Evolutionary conservation across 2,329 filamentous ascomycete genomes (phyloP).

Genomic region (Raffaelea deltoideospora): DNA sequence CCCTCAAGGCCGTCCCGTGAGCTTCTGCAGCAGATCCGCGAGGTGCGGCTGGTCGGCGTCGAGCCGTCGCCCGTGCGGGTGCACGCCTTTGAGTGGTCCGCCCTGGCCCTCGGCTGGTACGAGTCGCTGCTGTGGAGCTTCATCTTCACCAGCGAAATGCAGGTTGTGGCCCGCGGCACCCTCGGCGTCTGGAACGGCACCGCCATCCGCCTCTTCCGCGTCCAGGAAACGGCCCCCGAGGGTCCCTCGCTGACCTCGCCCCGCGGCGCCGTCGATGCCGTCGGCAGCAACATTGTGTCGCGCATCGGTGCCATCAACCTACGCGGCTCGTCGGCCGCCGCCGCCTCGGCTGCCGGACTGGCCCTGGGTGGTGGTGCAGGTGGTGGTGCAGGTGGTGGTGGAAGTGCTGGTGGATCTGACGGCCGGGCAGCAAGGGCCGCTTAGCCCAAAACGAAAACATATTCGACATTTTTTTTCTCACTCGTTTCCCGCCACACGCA

Average conservation of each 20-base stretch:
- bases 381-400: too few species aligned
- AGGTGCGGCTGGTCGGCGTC: slow-evolving; percentile 52
- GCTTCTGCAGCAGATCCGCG: slow-evolving; percentile 36
- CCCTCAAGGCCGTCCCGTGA: slow-evolving; percentile 2
- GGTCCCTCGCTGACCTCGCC: slow-evolving; percentile 74
- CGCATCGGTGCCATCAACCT: slow-evolving; percentile 73
- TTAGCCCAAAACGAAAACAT: too few species aligned
- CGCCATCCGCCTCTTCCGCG: slow-evolving; percentile 71
- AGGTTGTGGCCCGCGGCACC: slow-evolving; percentile 69
- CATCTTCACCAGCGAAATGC: slow-evolving; percentile 81
- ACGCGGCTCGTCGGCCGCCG: slow-evolving; percentile 25
- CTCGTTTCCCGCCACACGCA: too few species aligned
- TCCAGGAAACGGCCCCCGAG: slow-evolving; percentile 68
- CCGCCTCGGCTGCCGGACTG: too few species aligned
- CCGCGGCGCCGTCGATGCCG: slow-evolving; percentile 80
- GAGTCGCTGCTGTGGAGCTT: slow-evolving; percentile 89
- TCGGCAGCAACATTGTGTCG: slow-evolving; percentile 78
- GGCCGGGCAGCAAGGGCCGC: too few species aligned
- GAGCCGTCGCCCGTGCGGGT: slow-evolving; percentile 60
- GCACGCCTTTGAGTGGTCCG: slow-evolving; percentile 90
- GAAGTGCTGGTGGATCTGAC: too few species aligned
- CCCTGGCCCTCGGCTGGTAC: slow-evolving; percentile 84
- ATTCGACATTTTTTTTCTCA: too few species aligned
- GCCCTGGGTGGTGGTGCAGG: not conserved
- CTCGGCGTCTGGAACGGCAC: slow-evolving; percentile 94